Base-by-base conservation (phyloP, 2,329 filamentous ascomycete genomes). In the Nigrospora osmanthi region DNA sequence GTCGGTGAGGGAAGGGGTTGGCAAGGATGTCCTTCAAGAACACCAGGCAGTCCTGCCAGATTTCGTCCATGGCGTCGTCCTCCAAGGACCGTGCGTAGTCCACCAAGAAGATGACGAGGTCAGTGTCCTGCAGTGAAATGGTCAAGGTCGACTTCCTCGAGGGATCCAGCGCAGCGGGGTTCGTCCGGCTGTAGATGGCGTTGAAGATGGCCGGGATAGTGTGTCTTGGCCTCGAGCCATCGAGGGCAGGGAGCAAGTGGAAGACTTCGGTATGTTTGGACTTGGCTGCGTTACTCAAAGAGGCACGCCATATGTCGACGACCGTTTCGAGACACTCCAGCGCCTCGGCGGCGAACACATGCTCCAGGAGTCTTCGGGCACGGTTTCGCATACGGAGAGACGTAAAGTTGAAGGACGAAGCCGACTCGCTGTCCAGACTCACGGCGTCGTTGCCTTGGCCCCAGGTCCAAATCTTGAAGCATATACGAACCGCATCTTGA, bases 61-160 rank as follows among this genome's bases (percentile, higher is more conserved):
- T 95, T 65, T 98, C 93, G 57, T 98, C 93, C 77, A 96, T 91
- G 14, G 93, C 87, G 68, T 98, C 93, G 57, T 98, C 93, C 58
- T 98, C 93, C 12, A 97, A 73, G 0, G 90, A 93, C 30, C 80
- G 80, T 1, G 89, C 85, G 63, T 98, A 98, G 50, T 93, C 87
- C 9, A 95, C 87, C 38, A 97, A 67, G 62, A 98, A 98, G 10
- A 85, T 79, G 10, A 91, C 87, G 11, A 98, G 71, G 57, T 96
- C 90, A 1, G 80, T 78, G 56, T 96, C 89, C 44, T 82, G 81
- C 11, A 98, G 69, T 40, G 87, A 84, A 15, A 93, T 87, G 0
- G 91, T 95, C 61, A 97, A 71, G 2, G 88, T 94, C 14, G 91
- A 97, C 62, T 89, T 89, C 39, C 89, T 80, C 14, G 80, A 77